Percentiles rank a stretch among this genome's conserved stretches.
Evolutionary conservation across 2,329 filamentous ascomycete genomes (phyloP).

Genomic region (Coniochaeta hoffmannii): DNA sequence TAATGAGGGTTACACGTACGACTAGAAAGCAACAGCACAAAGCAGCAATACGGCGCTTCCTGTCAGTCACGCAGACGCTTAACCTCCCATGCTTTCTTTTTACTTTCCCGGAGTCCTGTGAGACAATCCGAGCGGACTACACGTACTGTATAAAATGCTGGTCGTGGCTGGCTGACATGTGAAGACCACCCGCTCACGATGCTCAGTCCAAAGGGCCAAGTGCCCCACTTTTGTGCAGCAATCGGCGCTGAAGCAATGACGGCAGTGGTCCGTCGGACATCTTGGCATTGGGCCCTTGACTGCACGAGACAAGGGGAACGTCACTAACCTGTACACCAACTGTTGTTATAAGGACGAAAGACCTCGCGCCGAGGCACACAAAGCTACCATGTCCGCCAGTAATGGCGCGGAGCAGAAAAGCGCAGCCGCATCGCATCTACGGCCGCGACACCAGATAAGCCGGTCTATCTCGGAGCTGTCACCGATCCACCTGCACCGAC

Average conservation of each 20-base stretch:
- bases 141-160: not conserved
- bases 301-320: not conserved
- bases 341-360: not conserved
- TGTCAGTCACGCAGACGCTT: not conserved
- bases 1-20: not conserved
- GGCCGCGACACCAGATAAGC: slow-evolving; percentile 42
- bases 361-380: not conserved
- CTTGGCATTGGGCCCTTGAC: not conserved
- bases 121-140: no score
- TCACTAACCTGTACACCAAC: not conserved
- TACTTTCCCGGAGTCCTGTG: not conserved
- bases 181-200: not conserved
- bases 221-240: not conserved
- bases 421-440: slow-evolving; percentile 19
- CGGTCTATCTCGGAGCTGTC: slow-evolving; percentile 49
- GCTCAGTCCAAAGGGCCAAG: not conserved
- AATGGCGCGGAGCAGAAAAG: slow-evolving; percentile 20
- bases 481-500: slow-evolving; percentile 31
- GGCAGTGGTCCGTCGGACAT: not conserved
- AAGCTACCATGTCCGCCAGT: slow-evolving; percentile 24
- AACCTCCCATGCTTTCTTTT: not conserved
- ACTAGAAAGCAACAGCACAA: not conserved
- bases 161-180: not conserved
- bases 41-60: not conserved
- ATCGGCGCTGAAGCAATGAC: not conserved